phyloP scores from a whole-genome alignment of 2,329 filamentous ascomycete species.

The Cordyceps cateniannulata region DNA sequence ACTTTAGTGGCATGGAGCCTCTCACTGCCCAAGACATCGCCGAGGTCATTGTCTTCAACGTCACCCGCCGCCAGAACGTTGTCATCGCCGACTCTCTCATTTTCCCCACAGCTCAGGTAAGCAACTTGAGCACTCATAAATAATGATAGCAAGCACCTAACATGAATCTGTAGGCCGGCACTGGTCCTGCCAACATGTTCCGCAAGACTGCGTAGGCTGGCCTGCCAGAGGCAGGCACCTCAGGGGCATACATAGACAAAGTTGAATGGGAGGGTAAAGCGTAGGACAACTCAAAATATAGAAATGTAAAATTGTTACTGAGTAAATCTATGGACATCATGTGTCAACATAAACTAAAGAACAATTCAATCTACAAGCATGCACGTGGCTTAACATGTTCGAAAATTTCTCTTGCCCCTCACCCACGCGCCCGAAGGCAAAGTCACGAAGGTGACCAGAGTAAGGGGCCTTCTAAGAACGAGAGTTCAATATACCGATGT shows the following conservation, averaged over 20 bases:
- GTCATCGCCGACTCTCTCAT: constrained; percentile 82
- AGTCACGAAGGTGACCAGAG: constrained; percentile 19
- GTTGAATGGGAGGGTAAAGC: not conserved
- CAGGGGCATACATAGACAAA: not conserved
- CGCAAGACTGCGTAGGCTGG: constrained; percentile 2
- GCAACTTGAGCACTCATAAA: not conserved
- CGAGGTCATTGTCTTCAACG: constrained; percentile 81
- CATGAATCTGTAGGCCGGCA: not conserved
- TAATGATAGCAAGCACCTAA: not conserved
- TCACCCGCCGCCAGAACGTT: constrained; percentile 79
- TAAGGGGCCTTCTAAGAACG: constrained; percentile 34
- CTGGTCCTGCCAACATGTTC: constrained; percentile 2
- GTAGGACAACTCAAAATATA: constrained; percentile 7
- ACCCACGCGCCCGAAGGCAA: constrained; percentile 26
- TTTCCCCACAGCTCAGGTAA: constrained; percentile 83
- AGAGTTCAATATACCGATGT: constrained; percentile 61
- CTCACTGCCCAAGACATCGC: constrained; percentile 87
- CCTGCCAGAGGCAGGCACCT: not conserved
- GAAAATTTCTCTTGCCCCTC: constrained; percentile 36
- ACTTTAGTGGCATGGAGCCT: constrained; percentile 62
- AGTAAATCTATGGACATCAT: not conserved
- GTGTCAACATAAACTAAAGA: not conserved
- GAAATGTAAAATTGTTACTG: not conserved
- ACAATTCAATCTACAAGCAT: not conserved
- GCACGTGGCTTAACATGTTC: constrained; percentile 26